phyloP scores from a whole-genome alignment of 2,329 filamentous ascomycete species.

The Colletotrichum sansevieriae region DNA sequence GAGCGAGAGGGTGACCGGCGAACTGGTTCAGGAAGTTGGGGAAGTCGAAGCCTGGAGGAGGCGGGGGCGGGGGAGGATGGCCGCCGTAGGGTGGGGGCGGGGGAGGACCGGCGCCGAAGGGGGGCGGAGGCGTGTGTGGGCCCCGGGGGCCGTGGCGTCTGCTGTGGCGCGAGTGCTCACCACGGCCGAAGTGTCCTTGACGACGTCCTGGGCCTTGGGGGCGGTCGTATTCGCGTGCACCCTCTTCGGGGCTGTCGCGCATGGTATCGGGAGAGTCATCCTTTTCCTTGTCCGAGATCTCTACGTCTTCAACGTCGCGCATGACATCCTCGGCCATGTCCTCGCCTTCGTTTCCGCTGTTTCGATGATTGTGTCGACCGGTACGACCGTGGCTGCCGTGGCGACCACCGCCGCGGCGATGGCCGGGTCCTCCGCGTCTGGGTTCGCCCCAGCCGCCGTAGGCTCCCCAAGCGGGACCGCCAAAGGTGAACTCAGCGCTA shows the following conservation, averaged over 20 bases:
- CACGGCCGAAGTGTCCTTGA: slow-evolving; percentile 35
- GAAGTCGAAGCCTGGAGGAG: slow-evolving; percentile 52
- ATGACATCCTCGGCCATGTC: slow-evolving; percentile 22
- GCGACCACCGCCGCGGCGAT: slow-evolving; percentile 30
- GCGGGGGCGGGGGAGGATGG: slow-evolving; percentile 19
- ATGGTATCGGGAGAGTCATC: slow-evolving; percentile 52
- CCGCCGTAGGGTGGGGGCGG: slow-evolving; percentile 43
- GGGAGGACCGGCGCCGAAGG: slow-evolving; percentile 44
- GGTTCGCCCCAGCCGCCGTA: slow-evolving; percentile 34
- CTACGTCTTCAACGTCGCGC: slow-evolving; percentile 44
- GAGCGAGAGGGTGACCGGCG: slow-evolving; percentile 58
- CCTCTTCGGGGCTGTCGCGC: slow-evolving; percentile 49
- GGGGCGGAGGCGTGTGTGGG: slow-evolving; percentile 43
- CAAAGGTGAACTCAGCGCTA: slow-evolving; percentile 35
- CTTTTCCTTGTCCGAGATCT: slow-evolving; percentile 49
- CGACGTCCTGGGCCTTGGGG: slow-evolving; percentile 43
- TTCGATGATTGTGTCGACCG: slow-evolving; percentile 39
- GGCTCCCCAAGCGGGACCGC: slow-evolving; percentile 34
- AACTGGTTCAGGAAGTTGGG: slow-evolving; percentile 53
- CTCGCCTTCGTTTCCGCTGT: slow-evolving; percentile 38
- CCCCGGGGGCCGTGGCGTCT: slow-evolving; percentile 36
- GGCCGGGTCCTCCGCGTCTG: slow-evolving; percentile 23
- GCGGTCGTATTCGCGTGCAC: slow-evolving; percentile 50
- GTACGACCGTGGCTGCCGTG: slow-evolving; percentile 32
- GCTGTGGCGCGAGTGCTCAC: slow-evolving; percentile 30